Conservation (phyloP, 805 yeast genomes). For the Candida tallmaniae region DNA sequence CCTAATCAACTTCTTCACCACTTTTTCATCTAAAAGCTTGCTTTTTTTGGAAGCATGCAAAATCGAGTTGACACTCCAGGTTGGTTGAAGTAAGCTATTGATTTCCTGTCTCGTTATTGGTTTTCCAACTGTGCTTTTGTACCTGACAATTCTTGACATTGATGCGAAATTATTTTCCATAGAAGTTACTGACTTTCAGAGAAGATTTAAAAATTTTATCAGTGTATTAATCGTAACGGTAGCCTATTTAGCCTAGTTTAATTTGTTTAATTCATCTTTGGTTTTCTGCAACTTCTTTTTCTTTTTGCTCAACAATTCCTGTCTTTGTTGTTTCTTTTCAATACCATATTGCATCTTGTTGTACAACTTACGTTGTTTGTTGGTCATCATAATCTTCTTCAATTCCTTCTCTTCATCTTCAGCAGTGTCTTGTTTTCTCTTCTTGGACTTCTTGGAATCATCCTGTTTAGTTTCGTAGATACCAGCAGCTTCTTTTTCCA, state of each 20-base stretch:
- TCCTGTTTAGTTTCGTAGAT: slow-evolving; percentile 61
- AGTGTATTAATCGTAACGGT: too few species aligned
- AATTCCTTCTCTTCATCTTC: slow-evolving; percentile 83
- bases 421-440: slow-evolving; percentile 37
- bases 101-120: slow-evolving; percentile 7
- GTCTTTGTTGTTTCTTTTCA: slow-evolving; percentile 74
- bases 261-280: slow-evolving; percentile 36
- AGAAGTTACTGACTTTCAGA: background rate
- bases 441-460: slow-evolving; percentile 27
- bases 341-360: slow-evolving; percentile 92
- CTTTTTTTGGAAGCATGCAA: slow-evolving; percentile 5
- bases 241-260: too few species aligned
- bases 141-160: background rate
- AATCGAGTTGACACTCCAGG: slow-evolving; percentile 17
- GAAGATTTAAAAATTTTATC: too few species aligned
- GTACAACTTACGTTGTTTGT: slow-evolving; percentile 90
- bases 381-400: slow-evolving; percentile 95
- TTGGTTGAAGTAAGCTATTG: slow-evolving; percentile 7
- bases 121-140: slow-evolving; percentile 3
- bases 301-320: slow-evolving; percentile 63
- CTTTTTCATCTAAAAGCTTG: slow-evolving; percentile 2
- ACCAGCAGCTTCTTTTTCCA: slow-evolving; percentile 78
- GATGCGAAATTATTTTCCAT: background rate
- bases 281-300: slow-evolving; percentile 66
- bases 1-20: slow-evolving; percentile 22